phyloP scores from a whole-genome alignment of 495 filamentous ascomycete genomes.

The Lineolata rhizophorae region DNA sequence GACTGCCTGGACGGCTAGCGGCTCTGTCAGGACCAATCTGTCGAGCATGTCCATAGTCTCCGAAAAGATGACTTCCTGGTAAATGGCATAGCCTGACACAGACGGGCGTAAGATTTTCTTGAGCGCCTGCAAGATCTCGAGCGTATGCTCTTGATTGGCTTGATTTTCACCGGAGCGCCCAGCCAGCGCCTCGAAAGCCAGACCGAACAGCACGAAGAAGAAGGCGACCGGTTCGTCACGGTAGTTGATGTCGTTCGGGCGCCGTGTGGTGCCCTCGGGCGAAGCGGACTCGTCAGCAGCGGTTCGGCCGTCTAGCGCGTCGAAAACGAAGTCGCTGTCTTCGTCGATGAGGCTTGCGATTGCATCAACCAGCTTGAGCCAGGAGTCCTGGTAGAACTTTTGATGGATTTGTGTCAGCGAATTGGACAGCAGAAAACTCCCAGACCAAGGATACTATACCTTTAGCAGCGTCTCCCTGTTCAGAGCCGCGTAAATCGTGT shows the following conservation, averaged over 20 bases:
- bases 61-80: constrained; percentile 84
- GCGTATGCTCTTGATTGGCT: constrained; percentile 53
- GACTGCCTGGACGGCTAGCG: constrained; percentile 67
- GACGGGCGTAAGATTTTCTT: constrained; percentile 88
- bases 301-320: constrained; percentile 71
- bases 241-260: constrained; percentile 68
- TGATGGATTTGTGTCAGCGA: constrained; percentile 2
- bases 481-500: constrained; percentile 78
- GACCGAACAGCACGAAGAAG: constrained; percentile 94
- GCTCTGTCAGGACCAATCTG: constrained; percentile 78
- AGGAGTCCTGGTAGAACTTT: constrained; percentile 89
- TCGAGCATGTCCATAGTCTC: constrained; percentile 94
- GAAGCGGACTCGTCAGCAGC: constrained; percentile 25
- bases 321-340: constrained; percentile 92
- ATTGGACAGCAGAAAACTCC: background rate
- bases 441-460: constrained; percentile 21
- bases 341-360: constrained; percentile 95
- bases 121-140: constrained; percentile 75
- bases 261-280: constrained; percentile 16
- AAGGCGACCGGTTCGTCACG: constrained; percentile 95
- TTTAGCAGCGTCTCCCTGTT: constrained; percentile 82
- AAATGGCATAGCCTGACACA: constrained; percentile 92
- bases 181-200: constrained; percentile 87
- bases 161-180: constrained; percentile 54
- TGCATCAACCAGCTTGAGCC: constrained; percentile 90